Evolutionary conservation across 2,329 filamentous ascomycete species (phyloP).

Genomic region (Verticillium dahliae): DNA sequence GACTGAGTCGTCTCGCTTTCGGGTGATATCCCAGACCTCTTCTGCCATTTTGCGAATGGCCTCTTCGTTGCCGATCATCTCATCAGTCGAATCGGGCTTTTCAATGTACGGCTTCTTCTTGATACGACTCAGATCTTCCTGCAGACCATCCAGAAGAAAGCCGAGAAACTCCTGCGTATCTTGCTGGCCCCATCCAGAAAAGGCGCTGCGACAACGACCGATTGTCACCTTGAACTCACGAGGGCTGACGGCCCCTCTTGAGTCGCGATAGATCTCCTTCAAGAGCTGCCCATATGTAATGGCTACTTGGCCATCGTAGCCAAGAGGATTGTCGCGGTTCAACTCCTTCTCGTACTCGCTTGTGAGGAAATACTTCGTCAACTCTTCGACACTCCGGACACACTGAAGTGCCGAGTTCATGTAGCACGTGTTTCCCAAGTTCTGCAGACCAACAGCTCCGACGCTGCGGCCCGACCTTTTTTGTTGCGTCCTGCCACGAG

Average conservation of each 20-base stretch:
- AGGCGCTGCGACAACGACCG: conserved; percentile 73
- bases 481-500: conserved; percentile 64
- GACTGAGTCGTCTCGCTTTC: conserved; percentile 87
- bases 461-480: conserved; percentile 63
- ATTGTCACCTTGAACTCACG: conserved; percentile 77
- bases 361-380: conserved; percentile 84
- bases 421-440: conserved; percentile 96
- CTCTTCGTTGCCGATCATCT: conserved; percentile 77
- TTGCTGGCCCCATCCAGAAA: conserved; percentile 92
- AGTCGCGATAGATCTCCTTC: conserved; percentile 69
- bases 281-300: conserved; percentile 73
- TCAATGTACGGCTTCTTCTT: conserved; percentile 96
- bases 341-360: conserved; percentile 72
- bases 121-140: conserved; percentile 91
- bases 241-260: conserved; percentile 65
- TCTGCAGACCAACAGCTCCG: conserved; percentile 78
- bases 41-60: conserved; percentile 81
- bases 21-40: conserved; percentile 86
- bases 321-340: conserved; percentile 78
- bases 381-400: conserved; percentile 84
- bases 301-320: conserved; percentile 82
- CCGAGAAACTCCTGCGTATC: conserved; percentile 96
- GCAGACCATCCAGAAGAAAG: conserved; percentile 87
- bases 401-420: conserved; percentile 98
- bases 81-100: conserved; percentile 95